Percentiles rank a stretch among this genome's conserved stretches.
Evolutionary conservation across 2,329 filamentous ascomycete genomes (phyloP).

Genomic region (Fusarium brachygibbosum): DNA sequence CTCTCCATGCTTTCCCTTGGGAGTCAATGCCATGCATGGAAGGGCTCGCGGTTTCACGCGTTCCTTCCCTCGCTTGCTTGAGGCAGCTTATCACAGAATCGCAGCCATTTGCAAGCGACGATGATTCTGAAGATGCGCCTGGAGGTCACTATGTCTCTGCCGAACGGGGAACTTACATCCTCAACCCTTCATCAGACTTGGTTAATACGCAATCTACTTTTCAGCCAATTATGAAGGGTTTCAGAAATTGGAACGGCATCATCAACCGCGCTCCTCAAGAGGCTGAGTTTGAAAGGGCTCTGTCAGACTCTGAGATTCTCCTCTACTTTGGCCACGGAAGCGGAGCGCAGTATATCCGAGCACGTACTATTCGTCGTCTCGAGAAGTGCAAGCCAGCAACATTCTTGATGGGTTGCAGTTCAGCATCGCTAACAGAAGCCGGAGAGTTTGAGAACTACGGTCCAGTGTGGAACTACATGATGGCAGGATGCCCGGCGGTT

Average conservation of each 20-base stretch:
- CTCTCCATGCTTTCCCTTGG: constrained; percentile 93
- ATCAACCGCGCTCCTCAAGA: constrained; percentile 79
- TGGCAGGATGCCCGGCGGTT: constrained; percentile 86
- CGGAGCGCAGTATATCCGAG: constrained; percentile 92
- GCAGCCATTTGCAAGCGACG: constrained; percentile 34
- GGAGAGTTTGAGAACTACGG: constrained; percentile 94
- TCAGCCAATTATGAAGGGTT: constrained; percentile 70
- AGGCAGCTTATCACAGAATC: constrained; percentile 77
- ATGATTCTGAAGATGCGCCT: constrained; percentile 29
- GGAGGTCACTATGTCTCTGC: constrained; percentile 68
- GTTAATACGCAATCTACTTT: constrained; percentile 84
- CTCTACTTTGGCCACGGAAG: constrained; percentile 98
- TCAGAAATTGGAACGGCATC: constrained; percentile 80
- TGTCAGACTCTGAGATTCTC: constrained; percentile 77
- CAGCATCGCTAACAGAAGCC: constrained; percentile 79
- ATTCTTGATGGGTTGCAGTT: constrained; percentile 95
- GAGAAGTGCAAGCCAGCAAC: constrained; percentile 80
- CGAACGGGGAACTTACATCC: constrained; percentile 77
- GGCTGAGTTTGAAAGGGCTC: constrained; percentile 77
- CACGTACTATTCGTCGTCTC: constrained; percentile 83
- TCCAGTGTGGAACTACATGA: constrained; percentile 91
- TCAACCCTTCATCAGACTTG: constrained; percentile 91
- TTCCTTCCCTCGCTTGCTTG: constrained; percentile 88
- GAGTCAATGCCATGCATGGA: constrained; percentile 92
- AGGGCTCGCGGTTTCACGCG: constrained; percentile 82